phyloP scores from a whole-genome alignment of 2,329 filamentous ascomycete species.

The Calonectria hongkongensis region DNA sequence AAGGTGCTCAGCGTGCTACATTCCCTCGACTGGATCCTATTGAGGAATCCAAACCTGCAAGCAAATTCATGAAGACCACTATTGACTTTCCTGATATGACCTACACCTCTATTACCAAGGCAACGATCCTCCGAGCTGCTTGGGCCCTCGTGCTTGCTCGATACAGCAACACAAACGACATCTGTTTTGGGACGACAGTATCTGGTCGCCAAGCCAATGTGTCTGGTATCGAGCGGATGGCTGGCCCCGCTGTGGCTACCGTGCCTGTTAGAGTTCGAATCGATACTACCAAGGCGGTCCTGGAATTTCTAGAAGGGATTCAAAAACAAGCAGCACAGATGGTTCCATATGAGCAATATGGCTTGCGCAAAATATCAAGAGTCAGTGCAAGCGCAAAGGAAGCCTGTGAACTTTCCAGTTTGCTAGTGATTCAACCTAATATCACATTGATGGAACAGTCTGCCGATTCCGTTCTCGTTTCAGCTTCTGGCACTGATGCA shows the following conservation, averaged over 20 bases:
- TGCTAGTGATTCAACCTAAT: slow-evolving; percentile 39
- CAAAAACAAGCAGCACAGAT: slow-evolving; percentile 43
- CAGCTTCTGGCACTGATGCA: slow-evolving; percentile 34
- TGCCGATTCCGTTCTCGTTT: background rate
- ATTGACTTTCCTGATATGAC: slow-evolving; percentile 15
- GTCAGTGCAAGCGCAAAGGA: slow-evolving; percentile 30
- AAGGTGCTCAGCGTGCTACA: slow-evolving; percentile 18
- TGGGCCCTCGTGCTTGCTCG: slow-evolving; percentile 27
- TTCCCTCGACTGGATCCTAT: slow-evolving; percentile 2
- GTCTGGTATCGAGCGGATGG: slow-evolving; percentile 45
- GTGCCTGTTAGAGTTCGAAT: slow-evolving; percentile 48
- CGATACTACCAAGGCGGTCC: slow-evolving; percentile 56
- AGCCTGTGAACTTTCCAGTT: slow-evolving; percentile 25
- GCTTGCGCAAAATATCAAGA: slow-evolving; percentile 45
- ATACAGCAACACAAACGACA: slow-evolving; percentile 20
- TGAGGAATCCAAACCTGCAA: slow-evolving; percentile 12
- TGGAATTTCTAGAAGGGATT: slow-evolving; percentile 63
- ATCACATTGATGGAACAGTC: background rate
- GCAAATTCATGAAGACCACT: slow-evolving; percentile 8
- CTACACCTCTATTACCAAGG: slow-evolving; percentile 2
- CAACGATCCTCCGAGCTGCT: slow-evolving; percentile 22
- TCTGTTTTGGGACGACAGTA: slow-evolving; percentile 25
- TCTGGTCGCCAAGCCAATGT: slow-evolving; percentile 42
- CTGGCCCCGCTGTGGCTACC: slow-evolving; percentile 58
- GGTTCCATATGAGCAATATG: slow-evolving; percentile 40